Base-by-base conservation (phyloP, 2,329 filamentous ascomycete species). In the Helotiales sp. region DNA sequence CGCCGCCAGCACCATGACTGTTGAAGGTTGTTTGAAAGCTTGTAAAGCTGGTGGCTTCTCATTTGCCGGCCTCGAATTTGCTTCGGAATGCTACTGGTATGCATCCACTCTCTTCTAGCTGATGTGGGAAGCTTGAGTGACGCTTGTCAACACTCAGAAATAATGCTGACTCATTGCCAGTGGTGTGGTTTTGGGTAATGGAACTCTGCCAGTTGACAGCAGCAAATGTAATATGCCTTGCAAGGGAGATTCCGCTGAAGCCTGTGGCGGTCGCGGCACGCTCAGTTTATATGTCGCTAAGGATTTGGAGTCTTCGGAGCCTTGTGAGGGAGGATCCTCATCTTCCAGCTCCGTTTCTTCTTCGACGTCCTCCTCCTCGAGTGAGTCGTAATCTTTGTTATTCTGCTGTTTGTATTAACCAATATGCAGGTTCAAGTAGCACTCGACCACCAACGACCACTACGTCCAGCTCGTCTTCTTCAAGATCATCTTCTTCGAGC, bases 241-340 rank as follows among this genome's bases (percentile, higher is more conserved):
- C 71, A 74, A 70, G n/a, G 79, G 78, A 28, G 70, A 80, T 64
- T 58, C 70, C 10, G 69, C 68, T 1, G 69, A 78, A 63, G 75
- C 66, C 24, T 82, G 80, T 64, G 80, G 79, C 63, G 80, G 79
- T 15, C 66, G 66, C 11, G 61, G 63, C 10, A 69, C 74, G n/a
- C 22, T 81, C 11, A 74, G 78, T 55, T 66, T 81, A 7, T 81
- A 82, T 66, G 79, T 83, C 50, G 82, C 84, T 58, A 78, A 78
- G 61, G 82, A 85, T 63, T 77, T 87, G 34, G 75, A 82, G 74
- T 85, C 82, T 62, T 77, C 82, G 13, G 78, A 86, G 77, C 84
- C 84, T 47, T 87, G 84, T 72, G 52, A 61, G 28, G 67, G 65
- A 52, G 64, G 61, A 22, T 52, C 55, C 57, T 64, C 73, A 65